Base-by-base conservation (phyloP, 495 filamentous ascomycete species). In the Penicillium salamii region DNA sequence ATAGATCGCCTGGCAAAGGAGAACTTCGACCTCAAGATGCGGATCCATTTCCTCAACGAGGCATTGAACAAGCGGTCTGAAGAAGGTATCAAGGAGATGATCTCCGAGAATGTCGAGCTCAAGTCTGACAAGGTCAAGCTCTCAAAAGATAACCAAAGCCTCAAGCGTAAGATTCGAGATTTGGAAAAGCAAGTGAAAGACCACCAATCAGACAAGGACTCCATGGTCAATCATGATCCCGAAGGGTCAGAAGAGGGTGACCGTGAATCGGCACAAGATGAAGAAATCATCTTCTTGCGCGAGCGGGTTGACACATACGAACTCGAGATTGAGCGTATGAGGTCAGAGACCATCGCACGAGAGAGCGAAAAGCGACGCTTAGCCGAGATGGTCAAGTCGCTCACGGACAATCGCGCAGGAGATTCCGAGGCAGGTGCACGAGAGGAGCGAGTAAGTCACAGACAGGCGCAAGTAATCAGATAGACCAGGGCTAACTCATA, bases 11-110 rank as follows among this genome's bases (percentile, higher is more conserved):
- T 97, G 5, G 90, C 88, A 50, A 98, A 98, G 69, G 77, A 80
- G 43, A 97, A 97, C 55, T 98, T 97, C 62, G 93, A 96, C 61
- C 76, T 98, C 32, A 98, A 98, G 68, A 85, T 98, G 66, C 91
- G 96, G 66, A 93, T 97, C 41, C 92, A 96, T 72, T 97, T 95
- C 59, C 80, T 98, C 26, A 93, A 91, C 59, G 90, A 97, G 58
- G 87, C 92, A 8, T 69, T 98, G 21, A 90, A 95, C 68, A 89
- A 90, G 61, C 85, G 91, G 32, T 96, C 90, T 7, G 95, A 97
- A 64, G 95, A 98, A 65, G 89, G 91, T 42, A 85, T 97, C 64
- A 95, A 95, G 70, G 91, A 96, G 62, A 91, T 96, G 85, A 92
- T 96, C 54, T 87, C 88, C 17, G 91, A 97, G 69, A 98, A 96